Base-by-base conservation (phyloP, 2,329 filamentous ascomycete species). In the Colletotrichum paranaense region DNA sequence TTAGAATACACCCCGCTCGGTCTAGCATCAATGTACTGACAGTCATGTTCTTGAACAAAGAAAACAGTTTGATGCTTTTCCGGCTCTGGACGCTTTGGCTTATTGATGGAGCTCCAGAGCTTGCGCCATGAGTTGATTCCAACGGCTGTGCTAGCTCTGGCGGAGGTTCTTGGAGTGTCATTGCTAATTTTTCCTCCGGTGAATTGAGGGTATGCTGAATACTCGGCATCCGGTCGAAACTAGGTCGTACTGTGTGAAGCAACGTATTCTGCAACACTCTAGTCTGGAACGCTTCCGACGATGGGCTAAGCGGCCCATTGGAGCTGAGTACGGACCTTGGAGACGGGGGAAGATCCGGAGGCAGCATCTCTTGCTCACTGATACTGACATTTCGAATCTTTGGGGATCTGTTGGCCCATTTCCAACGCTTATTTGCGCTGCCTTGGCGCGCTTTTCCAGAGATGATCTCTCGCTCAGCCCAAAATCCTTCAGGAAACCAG, bases 401-500 rank as follows among this genome's bases (percentile, higher is more conserved):
- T 14, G 67, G 77, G 14, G 82, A 86, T 8, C 81, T 81, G 8
- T 81, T 80, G 42, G 81, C 78, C 84, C 84, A 86, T 77, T 80
- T 85, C 81, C 82, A 86, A 49, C 83, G 80, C 24, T 78, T 80
- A 30, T 78, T 79, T 28, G 80, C 78, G 63, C 76, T 82, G 63
- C 80, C 83, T 75, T 81, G 79, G 19, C 78, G 77, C 1, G 79
- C 77, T 4, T 73, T 60, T 64, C 78, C 75, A 26, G 73, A 68
- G n/a, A 72, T 67, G 30, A 77, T 68, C 59, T 86, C 82, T n/a
- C 89, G 84, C 79, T 91, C 89, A n/a, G 89, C 89, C 89, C 89
- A 91, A 78, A 90, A 91, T 6, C 89, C 89, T 64, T 86, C 87
- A 1, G 89, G 89, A 78, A 89, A 91, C 89, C 89, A 91, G 28